These are phyloP conservation scores for Pilatotrama ljubarskyi DNA, from an alignment of 768 basidiomycete genomes.

Conservation along the genomic window DNA sequence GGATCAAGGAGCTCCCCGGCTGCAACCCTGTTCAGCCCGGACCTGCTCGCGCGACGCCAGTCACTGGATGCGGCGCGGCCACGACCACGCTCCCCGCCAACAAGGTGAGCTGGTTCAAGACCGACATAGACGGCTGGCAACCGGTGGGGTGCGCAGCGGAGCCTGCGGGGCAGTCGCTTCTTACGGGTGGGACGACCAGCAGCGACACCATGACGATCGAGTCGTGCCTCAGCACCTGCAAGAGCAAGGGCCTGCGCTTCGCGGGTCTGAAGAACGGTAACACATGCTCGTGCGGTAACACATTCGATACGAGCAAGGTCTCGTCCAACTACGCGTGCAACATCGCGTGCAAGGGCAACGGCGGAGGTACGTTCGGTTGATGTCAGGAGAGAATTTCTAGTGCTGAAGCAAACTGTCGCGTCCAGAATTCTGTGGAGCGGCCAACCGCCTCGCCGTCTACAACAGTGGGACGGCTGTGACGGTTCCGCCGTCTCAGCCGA, in stretches of 20 bases:
- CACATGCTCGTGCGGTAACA: slow-evolving; percentile 1
- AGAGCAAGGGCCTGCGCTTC: not conserved
- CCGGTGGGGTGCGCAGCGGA: not conserved
- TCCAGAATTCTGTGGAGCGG: not conserved
- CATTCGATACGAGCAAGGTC: slow-evolving; percentile 3
- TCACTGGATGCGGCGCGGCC: not conserved
- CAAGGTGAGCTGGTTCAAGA: not conserved
- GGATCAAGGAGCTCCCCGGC: not conserved
- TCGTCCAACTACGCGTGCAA: slow-evolving; percentile 1
- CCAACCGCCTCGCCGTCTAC: slow-evolving; percentile 3
- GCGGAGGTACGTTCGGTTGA: not conserved
- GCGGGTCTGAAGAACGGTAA: slow-evolving; percentile 2
- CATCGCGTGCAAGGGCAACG: not conserved
- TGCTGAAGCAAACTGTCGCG: not conserved
- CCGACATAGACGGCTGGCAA: not conserved
- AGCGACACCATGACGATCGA: not conserved
- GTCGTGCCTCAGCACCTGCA: not conserved
- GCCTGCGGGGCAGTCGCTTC: not conserved
- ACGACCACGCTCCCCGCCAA: not conserved
- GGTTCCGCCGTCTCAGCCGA: not conserved
- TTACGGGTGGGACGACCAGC: not conserved
- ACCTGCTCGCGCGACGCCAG: not conserved
- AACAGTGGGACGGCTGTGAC: not conserved
- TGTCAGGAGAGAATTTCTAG: not conserved
- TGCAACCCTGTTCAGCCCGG: slow-evolving; percentile 1